Conservation (phyloP, 1,139 yeast species). For the Dujonia santamariae region DNA sequence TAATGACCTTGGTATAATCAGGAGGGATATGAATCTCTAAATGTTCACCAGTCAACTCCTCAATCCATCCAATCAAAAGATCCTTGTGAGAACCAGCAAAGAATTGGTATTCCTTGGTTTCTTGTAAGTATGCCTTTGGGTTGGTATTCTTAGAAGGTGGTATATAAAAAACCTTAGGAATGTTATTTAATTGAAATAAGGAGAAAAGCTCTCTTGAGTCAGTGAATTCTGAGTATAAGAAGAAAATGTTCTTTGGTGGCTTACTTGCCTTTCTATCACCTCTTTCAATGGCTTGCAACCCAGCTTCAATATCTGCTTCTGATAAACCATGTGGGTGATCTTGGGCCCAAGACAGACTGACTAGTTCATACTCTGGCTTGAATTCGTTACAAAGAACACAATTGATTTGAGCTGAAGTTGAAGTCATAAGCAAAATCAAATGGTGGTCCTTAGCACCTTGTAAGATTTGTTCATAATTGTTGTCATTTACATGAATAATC, state of each 20-base stretch:
- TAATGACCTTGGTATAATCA: constrained; percentile 48
- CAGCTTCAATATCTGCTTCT: constrained; percentile 26
- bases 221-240: constrained; percentile 71
- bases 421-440: constrained; percentile 65
- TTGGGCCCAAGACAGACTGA: constrained; percentile 58
- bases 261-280: constrained; percentile 13
- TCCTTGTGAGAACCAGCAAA: constrained; percentile 52
- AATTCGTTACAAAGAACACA: constrained; percentile 74
- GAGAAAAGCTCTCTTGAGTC: constrained; percentile 55
- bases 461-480: constrained; percentile 56
- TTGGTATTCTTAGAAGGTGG: constrained; percentile 46
- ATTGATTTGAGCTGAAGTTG: constrained; percentile 68
- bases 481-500: constrained; percentile 48
- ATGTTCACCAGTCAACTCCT: constrained; percentile 36
- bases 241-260: constrained; percentile 47
- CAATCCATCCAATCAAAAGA: constrained; percentile 38
- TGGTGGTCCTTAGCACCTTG: constrained; percentile 72
- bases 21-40: constrained; percentile 56
- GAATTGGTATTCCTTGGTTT: constrained; percentile 46
- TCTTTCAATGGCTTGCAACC: constrained; percentile 28
- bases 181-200: constrained; percentile 58
- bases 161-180: constrained; percentile 74
- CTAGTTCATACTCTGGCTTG: constrained; percentile 59
- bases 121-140: constrained; percentile 28
- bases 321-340: constrained; percentile 36